Percentiles rank a stretch among this genome's conserved stretches.
Conservation (phyloP, 306 rosid genomes). For the Trifolium repens region DNA sequence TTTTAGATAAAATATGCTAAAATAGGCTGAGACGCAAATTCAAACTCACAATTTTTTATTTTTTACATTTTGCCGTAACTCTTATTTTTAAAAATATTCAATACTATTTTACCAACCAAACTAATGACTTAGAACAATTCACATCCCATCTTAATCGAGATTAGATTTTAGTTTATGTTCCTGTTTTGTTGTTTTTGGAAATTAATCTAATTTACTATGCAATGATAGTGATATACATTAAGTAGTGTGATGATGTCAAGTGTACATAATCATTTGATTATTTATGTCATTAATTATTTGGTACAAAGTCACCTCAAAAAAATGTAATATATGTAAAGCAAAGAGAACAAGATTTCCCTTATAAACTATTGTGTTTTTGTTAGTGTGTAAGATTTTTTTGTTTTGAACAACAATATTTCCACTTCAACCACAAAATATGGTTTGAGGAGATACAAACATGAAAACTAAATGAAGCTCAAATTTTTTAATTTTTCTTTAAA, state of each 20-base stretch:
- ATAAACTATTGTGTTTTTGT: not conserved
- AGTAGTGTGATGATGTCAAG: slow-evolving; percentile 12
- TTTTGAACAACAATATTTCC: not conserved
- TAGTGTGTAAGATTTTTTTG: not conserved
- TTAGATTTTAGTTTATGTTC: slow-evolving; percentile 32
- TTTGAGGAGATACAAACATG: not conserved
- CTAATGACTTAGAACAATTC: not conserved
- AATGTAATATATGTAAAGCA: not conserved
- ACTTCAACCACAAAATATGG: not conserved
- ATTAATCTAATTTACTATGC: slow-evolving; percentile 2
- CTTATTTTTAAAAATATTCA: too few species aligned
- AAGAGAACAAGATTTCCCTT: not conserved
- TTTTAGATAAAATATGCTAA: too few species aligned
- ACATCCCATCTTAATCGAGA: slow-evolving; percentile 19
- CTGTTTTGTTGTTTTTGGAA: slow-evolving; percentile 32
- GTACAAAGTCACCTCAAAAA: not conserved
- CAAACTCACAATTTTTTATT: too few species aligned
- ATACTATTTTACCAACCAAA: not conserved
- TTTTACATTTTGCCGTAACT: too few species aligned
- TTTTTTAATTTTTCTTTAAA: too few species aligned
- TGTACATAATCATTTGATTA: not conserved
- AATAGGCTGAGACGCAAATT: too few species aligned
- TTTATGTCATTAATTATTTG: not conserved
- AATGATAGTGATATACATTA: slow-evolving; percentile 20
- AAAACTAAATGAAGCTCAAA: not conserved